Percentiles rank a stretch among this genome's conserved stretches.
These are phyloP conservation scores for Hymenoscyphus linearis DNA, from an alignment of 2,329 filamentous ascomycete species.

Conservation along the genomic window DNA sequence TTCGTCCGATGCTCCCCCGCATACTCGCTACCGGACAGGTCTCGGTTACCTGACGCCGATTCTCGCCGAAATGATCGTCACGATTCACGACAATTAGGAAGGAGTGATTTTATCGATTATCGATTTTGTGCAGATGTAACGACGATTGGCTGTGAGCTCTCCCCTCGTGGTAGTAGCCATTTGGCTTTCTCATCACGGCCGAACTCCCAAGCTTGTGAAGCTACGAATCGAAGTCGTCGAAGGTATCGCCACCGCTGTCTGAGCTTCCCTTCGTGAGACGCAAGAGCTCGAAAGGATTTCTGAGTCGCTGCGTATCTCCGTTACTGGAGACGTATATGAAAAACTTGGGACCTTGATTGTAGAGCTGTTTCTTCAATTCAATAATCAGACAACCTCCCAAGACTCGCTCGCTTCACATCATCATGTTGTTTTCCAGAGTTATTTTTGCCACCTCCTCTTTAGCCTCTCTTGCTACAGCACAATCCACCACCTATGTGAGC, in stretches of 20 bases:
- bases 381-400: not conserved
- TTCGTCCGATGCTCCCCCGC: not conserved
- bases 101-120: not conserved
- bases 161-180: not conserved
- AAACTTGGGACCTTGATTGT: not conserved
- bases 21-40: not conserved
- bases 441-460: constrained; percentile 3
- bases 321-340: not conserved
- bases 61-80: not conserved
- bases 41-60: not conserved
- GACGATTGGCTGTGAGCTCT: not conserved
- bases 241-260: not conserved
- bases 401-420: not conserved
- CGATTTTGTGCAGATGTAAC: not conserved
- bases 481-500: constrained; percentile 11
- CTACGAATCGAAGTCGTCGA: not conserved
- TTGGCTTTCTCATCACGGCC: not conserved
- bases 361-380: not conserved
- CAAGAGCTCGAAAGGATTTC: not conserved
- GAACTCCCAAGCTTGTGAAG: not conserved
- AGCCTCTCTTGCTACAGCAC: constrained; percentile 3
- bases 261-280: not conserved
- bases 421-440: not conserved
- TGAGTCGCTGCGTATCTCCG: not conserved
- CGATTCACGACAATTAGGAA: not conserved